phyloP scores from a whole-genome alignment of 1,139 yeast genomes.

The Eremothecium sinecaudum region DNA sequence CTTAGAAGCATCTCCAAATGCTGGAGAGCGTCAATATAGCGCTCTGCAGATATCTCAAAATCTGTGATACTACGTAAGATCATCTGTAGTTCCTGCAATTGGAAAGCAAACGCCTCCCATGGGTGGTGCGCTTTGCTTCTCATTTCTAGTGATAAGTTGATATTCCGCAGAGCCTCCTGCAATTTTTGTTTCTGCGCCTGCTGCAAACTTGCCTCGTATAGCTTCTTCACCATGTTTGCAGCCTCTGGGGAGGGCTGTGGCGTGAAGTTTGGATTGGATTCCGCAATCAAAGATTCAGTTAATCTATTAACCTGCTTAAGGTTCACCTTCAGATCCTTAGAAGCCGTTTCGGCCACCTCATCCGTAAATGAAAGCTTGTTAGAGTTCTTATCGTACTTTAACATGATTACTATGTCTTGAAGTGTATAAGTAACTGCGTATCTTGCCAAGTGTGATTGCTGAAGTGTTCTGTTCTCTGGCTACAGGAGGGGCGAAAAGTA shows the following conservation, averaged over 20 bases:
- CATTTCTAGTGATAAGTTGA: slow-evolving; percentile 72
- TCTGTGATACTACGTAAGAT: slow-evolving; percentile 77
- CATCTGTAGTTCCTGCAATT: slow-evolving; percentile 65
- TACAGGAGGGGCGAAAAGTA: too few relatives aligned
- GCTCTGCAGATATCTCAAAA: slow-evolving; percentile 56
- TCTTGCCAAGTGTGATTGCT: neutral
- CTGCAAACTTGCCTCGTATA: slow-evolving; percentile 63
- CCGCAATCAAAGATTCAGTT: slow-evolving; percentile 48
- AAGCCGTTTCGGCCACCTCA: slow-evolving; percentile 12
- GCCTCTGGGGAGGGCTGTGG: slow-evolving; percentile 56
- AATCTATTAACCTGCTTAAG: slow-evolving; percentile 56
- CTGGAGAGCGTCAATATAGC: slow-evolving; percentile 64
- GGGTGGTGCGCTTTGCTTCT: slow-evolving; percentile 63
- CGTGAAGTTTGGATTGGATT: slow-evolving; percentile 47
- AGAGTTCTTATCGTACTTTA: slow-evolving; percentile 22
- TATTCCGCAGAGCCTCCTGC: slow-evolving; percentile 64
- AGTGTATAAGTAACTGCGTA: neutral
- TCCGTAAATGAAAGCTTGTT: slow-evolving; percentile 13
- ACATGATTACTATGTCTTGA: neutral
- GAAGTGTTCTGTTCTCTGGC: neutral
- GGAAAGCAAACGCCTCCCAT: slow-evolving; percentile 76
- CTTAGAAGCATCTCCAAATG: slow-evolving; percentile 72
- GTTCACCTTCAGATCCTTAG: slow-evolving; percentile 39
- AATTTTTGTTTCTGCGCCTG: slow-evolving; percentile 53
- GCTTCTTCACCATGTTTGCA: slow-evolving; percentile 57